Conservation (phyloP, 768 basidiomycete genomes). For the Macrolepiota albuminosa region DNA sequence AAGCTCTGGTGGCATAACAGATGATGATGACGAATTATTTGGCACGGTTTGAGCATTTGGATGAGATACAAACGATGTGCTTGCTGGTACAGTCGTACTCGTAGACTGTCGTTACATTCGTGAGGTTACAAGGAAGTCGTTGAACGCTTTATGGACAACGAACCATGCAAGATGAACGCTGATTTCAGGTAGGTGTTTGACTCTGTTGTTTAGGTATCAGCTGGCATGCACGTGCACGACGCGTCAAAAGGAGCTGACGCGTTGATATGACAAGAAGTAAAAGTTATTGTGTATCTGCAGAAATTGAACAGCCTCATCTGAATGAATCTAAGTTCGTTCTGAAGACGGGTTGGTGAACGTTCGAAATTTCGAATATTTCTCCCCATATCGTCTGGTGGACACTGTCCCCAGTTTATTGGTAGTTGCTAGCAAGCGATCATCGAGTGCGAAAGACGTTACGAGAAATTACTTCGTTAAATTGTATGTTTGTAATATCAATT, state of each 20-base stretch:
- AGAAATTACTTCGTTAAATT: background rate
- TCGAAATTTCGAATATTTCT: no score
- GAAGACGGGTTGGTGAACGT: no score
- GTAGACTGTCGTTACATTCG: background rate
- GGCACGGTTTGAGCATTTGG: conserved; percentile 13
- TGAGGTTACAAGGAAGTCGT: background rate
- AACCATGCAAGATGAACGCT: conserved; percentile 5
- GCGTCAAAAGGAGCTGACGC: background rate
- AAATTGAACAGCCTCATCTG: background rate
- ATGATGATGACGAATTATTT: conserved; percentile 18
- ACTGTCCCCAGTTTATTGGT: no score
- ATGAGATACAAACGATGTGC: conserved; percentile 25
- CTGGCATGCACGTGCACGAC: background rate
- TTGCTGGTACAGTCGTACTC: conserved; percentile 14
- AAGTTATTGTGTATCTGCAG: background rate
- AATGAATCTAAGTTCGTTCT: no score
- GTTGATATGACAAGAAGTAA: background rate
- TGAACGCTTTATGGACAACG: background rate
- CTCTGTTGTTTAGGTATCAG: background rate
- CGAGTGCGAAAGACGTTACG: no score
- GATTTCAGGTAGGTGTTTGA: background rate
- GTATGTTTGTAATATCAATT: background rate
- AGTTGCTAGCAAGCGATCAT: background rate
- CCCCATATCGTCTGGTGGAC: no score
- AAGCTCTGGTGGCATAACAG: conserved; percentile 65